phyloP scores from a whole-genome alignment of 2,329 filamentous ascomycete genomes.

The Xylaria sp. region DNA sequence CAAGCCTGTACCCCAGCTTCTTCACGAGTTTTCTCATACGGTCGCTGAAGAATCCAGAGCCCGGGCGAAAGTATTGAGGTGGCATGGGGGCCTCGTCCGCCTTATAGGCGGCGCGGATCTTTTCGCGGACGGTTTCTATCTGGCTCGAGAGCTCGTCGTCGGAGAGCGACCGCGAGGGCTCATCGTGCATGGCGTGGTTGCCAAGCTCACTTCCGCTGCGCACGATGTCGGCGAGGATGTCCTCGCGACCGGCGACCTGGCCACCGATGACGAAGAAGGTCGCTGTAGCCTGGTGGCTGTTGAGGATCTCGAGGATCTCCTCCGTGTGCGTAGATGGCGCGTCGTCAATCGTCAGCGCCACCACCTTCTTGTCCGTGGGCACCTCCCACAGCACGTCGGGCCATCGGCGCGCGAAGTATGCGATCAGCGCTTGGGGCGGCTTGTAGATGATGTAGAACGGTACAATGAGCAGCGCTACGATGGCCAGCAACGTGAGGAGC shows the following conservation, averaged over 20 bases:
- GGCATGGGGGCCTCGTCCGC: conserved; percentile 53
- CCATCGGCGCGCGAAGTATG: conserved; percentile 76
- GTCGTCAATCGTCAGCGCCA: conserved; percentile 90
- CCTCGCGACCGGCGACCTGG: conserved; percentile 71
- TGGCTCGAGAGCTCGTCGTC: conserved; percentile 70
- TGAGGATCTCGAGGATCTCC: conserved; percentile 76
- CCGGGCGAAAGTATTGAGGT: conserved; percentile 80
- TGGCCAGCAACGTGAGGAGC: conserved; percentile 57
- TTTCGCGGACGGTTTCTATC: conserved; percentile 68
- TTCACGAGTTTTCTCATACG: conserved; percentile 72
- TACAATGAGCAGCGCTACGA: conserved; percentile 50
- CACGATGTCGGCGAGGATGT: conserved; percentile 67
- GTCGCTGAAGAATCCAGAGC: conserved; percentile 83
- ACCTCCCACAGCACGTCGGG: conserved; percentile 84
- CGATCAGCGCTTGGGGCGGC: conserved; percentile 77
- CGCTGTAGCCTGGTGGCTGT: conserved; percentile 73
- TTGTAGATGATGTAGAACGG: conserved; percentile 81
- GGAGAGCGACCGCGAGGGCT: conserved; percentile 73
- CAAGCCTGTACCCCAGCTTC: conserved; percentile 74
- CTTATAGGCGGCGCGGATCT: conserved; percentile 52
- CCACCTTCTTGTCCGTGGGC: conserved; percentile 66
- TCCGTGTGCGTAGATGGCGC: conserved; percentile 78
- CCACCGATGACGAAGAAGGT: conserved; percentile 91
- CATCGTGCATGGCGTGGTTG: conserved; percentile 92
- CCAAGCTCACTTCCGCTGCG: conserved; percentile 76